Percentiles rank a stretch among this genome's conserved stretches.
phyloP scores from a whole-genome alignment of 1,284 basidiomycete genomes.

The Malassezia sympodialis region DNA sequence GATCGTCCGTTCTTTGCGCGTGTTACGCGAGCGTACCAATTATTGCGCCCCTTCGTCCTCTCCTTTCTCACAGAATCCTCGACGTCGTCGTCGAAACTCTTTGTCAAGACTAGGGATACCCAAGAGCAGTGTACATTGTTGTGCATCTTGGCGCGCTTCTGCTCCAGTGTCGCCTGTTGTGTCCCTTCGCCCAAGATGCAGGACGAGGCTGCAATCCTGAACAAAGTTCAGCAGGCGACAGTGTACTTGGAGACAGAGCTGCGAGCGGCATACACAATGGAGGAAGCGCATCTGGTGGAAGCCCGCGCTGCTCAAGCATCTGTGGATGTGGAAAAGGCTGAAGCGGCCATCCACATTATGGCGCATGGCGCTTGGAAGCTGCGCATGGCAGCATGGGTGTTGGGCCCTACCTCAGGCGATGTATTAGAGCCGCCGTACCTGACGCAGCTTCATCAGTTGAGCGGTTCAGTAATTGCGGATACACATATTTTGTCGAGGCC shows the following conservation, averaged over 20 bases:
- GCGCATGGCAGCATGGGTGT: not conserved
- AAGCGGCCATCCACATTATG: not conserved
- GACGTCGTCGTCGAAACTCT: slow-evolving; percentile 10
- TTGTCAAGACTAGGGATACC: not conserved
- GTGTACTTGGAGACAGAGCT: slow-evolving; percentile 6
- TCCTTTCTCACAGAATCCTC: slow-evolving; percentile 1
- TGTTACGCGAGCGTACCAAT: slow-evolving; percentile 1
- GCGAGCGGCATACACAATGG: slow-evolving; percentile 4
- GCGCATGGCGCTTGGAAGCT: slow-evolving; percentile 4
- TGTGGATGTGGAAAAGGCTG: not conserved
- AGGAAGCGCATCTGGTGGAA: not conserved
- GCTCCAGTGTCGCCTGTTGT: not conserved
- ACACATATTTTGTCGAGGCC: slow-evolving; percentile 1
- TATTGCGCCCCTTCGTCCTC: not conserved
- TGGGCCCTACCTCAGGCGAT: not conserved
- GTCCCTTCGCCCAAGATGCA: not conserved
- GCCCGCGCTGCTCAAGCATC: not conserved
- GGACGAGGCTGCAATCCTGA: not conserved
- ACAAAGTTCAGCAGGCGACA: not conserved
- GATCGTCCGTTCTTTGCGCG: slow-evolving; percentile 3
- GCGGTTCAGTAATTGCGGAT: slow-evolving; percentile 6
- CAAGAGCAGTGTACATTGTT: slow-evolving; percentile 4
- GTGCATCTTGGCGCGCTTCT: slow-evolving; percentile 5
- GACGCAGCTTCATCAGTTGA: not conserved
- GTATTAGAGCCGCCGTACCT: not conserved